These are phyloP conservation scores for Arachis hypogaea DNA, from an alignment of 306 rosid genomes.

Conservation along the genomic window DNA sequence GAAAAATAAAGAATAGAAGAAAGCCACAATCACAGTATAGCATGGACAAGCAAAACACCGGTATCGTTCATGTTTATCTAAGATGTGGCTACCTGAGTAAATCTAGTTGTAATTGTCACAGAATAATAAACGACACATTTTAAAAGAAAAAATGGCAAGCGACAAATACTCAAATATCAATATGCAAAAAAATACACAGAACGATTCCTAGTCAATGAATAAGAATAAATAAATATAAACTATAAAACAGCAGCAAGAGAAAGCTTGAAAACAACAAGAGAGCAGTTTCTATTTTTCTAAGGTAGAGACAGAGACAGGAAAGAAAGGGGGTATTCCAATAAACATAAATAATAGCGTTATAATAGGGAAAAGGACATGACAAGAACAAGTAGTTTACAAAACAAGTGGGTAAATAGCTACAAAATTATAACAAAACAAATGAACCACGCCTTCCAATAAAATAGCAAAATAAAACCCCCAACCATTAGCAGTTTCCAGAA, in stretches of 20 bases:
- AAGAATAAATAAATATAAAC: background rate
- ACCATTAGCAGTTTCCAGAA: constrained; percentile 25
- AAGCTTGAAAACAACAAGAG: constrained; percentile 31
- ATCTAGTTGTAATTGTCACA: background rate
- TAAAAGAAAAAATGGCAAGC: constrained; percentile 10
- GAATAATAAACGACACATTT: constrained; percentile 21
- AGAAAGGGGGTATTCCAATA: background rate
- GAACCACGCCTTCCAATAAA: background rate
- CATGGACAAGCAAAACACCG: too few species aligned
- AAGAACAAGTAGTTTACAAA: background rate
- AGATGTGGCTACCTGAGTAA: too few species aligned
- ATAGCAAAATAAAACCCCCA: background rate
- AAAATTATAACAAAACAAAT: constrained; percentile 29
- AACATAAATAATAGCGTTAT: background rate
- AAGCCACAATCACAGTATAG: too few species aligned
- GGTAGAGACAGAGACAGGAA: background rate
- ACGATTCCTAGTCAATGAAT: constrained; percentile 26
- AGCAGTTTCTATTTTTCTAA: background rate
- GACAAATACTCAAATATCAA: background rate
- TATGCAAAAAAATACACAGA: constrained; percentile 5
- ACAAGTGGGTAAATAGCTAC: background rate
- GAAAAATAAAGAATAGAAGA: too few species aligned
- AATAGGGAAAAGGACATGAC: constrained; percentile 35
- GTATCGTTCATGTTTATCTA: too few species aligned
- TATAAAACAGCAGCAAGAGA: constrained; percentile 20